Evolutionary conservation across 345 rosid species (phyloP).

Genomic region (Salix udensis): DNA sequence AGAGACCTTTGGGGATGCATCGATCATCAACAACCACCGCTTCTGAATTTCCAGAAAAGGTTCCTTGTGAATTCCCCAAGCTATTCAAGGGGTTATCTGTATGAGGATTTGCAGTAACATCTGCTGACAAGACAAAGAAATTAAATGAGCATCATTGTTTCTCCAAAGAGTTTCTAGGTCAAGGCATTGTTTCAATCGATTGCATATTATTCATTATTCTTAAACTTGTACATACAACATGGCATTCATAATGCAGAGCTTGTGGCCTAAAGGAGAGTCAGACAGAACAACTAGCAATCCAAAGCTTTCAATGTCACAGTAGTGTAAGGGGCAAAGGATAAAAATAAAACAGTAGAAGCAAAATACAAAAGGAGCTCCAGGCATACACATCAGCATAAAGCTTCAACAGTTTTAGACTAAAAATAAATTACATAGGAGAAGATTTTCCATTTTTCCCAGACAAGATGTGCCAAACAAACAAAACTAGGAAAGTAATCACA

Average conservation of each 20-base stretch:
- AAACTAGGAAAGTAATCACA: constrained; percentile 2
- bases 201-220: background rate
- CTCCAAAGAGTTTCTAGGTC: background rate
- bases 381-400: background rate
- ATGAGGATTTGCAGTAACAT: constrained; percentile 38
- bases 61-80: constrained; percentile 34
- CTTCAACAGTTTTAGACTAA: background rate
- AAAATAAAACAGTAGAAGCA: background rate
- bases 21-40: constrained; percentile 34
- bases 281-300: background rate
- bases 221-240: background rate
- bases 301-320: background rate
- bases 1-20: constrained; percentile 47
- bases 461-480: background rate
- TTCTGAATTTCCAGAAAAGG: constrained; percentile 21
- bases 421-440: background rate
- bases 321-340: background rate
- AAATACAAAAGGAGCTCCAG: background rate
- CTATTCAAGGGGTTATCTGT: constrained; percentile 31
- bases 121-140: constrained; percentile 32
- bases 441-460: background rate
- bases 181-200: background rate
- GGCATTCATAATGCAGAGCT: background rate
- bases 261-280: background rate
- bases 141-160: constrained; percentile 14